Evolutionary conservation across 2,329 filamentous ascomycete genomes (phyloP).

Genomic region (Sporothrix phasma): DNA sequence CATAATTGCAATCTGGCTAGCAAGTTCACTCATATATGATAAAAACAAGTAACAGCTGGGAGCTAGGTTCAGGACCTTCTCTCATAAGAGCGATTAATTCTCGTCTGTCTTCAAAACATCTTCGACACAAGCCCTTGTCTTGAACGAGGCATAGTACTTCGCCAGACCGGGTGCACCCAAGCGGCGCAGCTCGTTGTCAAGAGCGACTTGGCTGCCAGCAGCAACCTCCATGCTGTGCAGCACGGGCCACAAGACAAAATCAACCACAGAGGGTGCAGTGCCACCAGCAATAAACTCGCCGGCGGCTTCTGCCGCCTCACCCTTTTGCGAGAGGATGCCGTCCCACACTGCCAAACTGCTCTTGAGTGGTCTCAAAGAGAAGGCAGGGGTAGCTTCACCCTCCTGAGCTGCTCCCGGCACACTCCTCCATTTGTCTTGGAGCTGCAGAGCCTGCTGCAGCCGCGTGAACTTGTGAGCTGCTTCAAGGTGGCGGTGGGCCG

Average conservation of each 20-base stretch:
- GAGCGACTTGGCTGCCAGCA: conserved; percentile 21
- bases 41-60: too few species aligned
- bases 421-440: conserved; percentile 30
- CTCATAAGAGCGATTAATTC: neutral
- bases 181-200: conserved; percentile 20
- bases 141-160: conserved; percentile 28
- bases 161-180: conserved; percentile 25
- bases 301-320: neutral
- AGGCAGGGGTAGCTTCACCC: neutral
- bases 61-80: too few species aligned
- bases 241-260: conserved; percentile 50
- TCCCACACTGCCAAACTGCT: conserved; percentile 35
- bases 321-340: conserved; percentile 21
- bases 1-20: too few species aligned
- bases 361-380: conserved; percentile 21
- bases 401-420: neutral
- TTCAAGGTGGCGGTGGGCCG: conserved; percentile 19
- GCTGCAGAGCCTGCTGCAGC: conserved; percentile 33
- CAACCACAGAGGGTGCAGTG: conserved; percentile 33
- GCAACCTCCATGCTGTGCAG: conserved; percentile 36
- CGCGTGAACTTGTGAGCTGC: conserved; percentile 31
- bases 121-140: neutral
- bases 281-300: conserved; percentile 35
- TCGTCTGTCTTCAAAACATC: neutral
- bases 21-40: too few species aligned